Base-by-base conservation (phyloP, 768 basidiomycete genomes). In the Tephrocybe sp. region DNA sequence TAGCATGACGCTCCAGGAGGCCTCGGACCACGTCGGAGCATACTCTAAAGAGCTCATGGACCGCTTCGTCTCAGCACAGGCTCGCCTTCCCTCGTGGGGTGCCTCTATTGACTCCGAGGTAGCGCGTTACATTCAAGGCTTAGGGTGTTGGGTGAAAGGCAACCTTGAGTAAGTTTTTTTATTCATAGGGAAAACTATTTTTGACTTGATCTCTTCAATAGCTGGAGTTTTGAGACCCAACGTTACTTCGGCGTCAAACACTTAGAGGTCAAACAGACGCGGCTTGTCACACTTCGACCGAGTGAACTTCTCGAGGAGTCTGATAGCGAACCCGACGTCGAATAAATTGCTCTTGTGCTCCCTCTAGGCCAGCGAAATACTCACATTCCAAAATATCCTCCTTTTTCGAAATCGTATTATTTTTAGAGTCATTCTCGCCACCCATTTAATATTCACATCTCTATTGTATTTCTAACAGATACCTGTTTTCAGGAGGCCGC, bases 191-290 rank as follows among this genome's bases (percentile, higher is more conserved):
- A 41, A 25, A 28, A 53, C 6, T 33, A 38, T 50, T 32, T 36
- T n/a, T 56, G 55, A 50, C 52, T 62, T 57, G 42, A 44, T 51
- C 15, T 47, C 43, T 39, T 53, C n/a, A n/a, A n/a, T 47, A 78
- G 78, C 51, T 85, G 85, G 85, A 82, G 83, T 61, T 86, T 89
- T 65, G 80, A 86, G 65, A 83, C 80, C 25, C 76, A 78, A 57
- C 74, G 84, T 30, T 87, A 88, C 69, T 87, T 88, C 60, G 85
- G 85, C 40, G 67, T 73, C 54, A 68, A 73, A 37, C 77, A 80
- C 55, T 59, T 72, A 32, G 74, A 81, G 65, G 73, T 86, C 62
- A 79, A 73, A 56, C 62, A 69, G 62, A 77, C 77, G 51, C 69
- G 72, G 55, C 64, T 80, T 42, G 75, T 80, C 17, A 65, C 63